Evolutionary conservation across 2,329 filamentous ascomycete species (phyloP), one percentile per base, ranked within the genome.

Genomic region (Aspergillus fijiensis): DNA sequence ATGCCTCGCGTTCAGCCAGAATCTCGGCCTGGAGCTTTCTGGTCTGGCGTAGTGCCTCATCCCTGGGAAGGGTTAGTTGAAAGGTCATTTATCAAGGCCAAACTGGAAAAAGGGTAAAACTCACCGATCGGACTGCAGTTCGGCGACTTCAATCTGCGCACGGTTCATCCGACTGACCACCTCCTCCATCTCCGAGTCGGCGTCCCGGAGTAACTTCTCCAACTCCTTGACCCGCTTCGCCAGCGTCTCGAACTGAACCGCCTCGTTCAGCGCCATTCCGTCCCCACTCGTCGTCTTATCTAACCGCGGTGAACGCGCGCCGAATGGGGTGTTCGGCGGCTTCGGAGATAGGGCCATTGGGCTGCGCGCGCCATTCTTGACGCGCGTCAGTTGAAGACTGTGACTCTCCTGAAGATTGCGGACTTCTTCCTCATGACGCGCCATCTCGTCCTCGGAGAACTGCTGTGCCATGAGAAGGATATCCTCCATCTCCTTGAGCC

Each of bases 341-440:
- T 83, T 87, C 2, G 87, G 84, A 2, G 85, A 85, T 61, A 78
- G 58, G 63, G 75, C 35, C 65, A 78, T 61, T 56, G 79, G 76
- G 62, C 75, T 80, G 66, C 72, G 84, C 78, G 75, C 66, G 33
- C 79, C 76, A 58, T 74, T 74, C 73, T 88, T 88, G 70, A 92
- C 85, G 14, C 94, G 89, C 65, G 88, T 87, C 33, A 98, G 84
- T 69, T 95, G 90, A 19, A 82, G 81, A 71, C 85, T 91, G 70
- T 95, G 88, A 60, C 86, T 89, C 58, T 96, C 91, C 66, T 89
- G 88, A 57, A 98, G 79, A 23, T 84, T 81, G 19, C 85, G 80
- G 42, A 96, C 84, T 76, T 97, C 92, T 42, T 95, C 91, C 74
- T 98, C 95, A 71, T 97, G 92, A 52, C 87, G 88, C 49, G 85